A percentile compares a stretch with the other conserved stretches of the same genome.
Conservation (phyloP, 352 stramenopile genomes). For the Nothophytophthora sp. region DNA sequence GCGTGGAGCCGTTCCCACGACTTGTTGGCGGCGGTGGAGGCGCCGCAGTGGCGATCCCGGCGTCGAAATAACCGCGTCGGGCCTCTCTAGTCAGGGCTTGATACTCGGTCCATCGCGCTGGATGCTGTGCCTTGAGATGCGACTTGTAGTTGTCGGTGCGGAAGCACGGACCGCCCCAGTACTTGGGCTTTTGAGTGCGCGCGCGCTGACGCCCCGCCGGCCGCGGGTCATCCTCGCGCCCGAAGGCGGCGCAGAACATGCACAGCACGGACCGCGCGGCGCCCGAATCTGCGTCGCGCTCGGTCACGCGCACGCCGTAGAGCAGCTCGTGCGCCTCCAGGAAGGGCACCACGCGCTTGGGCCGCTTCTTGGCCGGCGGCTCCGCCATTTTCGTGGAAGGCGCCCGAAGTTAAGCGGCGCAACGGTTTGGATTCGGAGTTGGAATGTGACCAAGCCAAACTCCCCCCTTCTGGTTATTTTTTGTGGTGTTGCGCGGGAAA, state of each 20-base stretch:
- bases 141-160: constrained; percentile 31
- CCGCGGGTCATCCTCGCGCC: constrained; percentile 14
- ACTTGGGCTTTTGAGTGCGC: constrained; percentile 18
- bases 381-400: too few relatives aligned
- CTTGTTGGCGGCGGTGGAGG: too few relatives aligned
- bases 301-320: constrained; percentile 22
- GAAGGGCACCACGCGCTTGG: constrained; percentile 21
- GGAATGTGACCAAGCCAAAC: too few relatives aligned
- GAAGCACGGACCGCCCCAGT: constrained; percentile 22
- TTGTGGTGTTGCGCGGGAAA: too few relatives aligned
- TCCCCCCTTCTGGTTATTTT: too few relatives aligned
- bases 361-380: constrained; percentile 6
- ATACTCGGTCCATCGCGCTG: constrained; percentile 16
- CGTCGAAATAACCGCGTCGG: constrained; percentile 11
- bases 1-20: too few relatives aligned
- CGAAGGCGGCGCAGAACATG: constrained; percentile 32
- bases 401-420: too few relatives aligned
- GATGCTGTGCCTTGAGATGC: constrained; percentile 16
- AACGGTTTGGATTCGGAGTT: too few relatives aligned
- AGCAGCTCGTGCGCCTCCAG: constrained; percentile 20
- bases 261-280: constrained; percentile 12
- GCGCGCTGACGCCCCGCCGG: constrained; percentile 4
- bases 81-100: constrained; percentile 6
- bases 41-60: neutral
- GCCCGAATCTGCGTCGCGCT: constrained; percentile 1